Evolutionary conservation across 257 asterid species (phyloP).

Genomic region (Plantago elongata): DNA sequence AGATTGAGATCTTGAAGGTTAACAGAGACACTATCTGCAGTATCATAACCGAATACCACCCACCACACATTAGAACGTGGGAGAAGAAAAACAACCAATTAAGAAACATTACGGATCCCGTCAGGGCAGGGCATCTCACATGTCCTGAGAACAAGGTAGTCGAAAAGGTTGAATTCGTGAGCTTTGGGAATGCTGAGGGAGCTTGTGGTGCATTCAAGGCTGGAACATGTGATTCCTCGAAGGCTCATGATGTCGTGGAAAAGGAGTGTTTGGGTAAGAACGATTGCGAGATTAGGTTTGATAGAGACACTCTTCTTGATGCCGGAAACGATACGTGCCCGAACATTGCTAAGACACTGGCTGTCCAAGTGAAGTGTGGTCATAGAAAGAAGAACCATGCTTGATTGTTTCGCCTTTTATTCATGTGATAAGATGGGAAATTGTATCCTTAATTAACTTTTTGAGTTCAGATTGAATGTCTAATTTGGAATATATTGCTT

Average conservation of each 20-base stretch:
- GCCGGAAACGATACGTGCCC: slow-evolving; percentile 53
- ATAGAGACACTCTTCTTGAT: slow-evolving; percentile 33
- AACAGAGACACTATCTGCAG: slow-evolving; percentile 85
- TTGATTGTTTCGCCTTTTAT: slow-evolving; percentile 7
- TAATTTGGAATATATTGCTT: too few relatives aligned
- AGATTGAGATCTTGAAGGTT: slow-evolving; percentile 46
- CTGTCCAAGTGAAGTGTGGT: slow-evolving; percentile 66
- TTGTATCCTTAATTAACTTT: background rate
- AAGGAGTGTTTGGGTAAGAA: slow-evolving; percentile 67
- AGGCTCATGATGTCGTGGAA: slow-evolving; percentile 33
- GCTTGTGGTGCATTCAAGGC: slow-evolving; percentile 49
- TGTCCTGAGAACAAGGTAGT: slow-evolving; percentile 56
- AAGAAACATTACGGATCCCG: slow-evolving; percentile 21
- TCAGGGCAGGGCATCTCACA: slow-evolving; percentile 41
- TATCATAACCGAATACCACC: slow-evolving; percentile 47
- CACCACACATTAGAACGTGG: slow-evolving; percentile 46
- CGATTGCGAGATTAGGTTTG: slow-evolving; percentile 53
- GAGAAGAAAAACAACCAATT: slow-evolving; percentile 44
- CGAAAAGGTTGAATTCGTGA: slow-evolving; percentile 50
- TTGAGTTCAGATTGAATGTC: too few relatives aligned
- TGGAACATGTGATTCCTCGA: slow-evolving; percentile 50
- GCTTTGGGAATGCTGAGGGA: slow-evolving; percentile 62
- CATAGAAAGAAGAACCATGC: slow-evolving; percentile 2
- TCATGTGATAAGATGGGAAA: background rate
- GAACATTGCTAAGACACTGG: slow-evolving; percentile 38